phyloP scores from a whole-genome alignment of 148 eudicot species.

The Heliosperma pusillum region DNA sequence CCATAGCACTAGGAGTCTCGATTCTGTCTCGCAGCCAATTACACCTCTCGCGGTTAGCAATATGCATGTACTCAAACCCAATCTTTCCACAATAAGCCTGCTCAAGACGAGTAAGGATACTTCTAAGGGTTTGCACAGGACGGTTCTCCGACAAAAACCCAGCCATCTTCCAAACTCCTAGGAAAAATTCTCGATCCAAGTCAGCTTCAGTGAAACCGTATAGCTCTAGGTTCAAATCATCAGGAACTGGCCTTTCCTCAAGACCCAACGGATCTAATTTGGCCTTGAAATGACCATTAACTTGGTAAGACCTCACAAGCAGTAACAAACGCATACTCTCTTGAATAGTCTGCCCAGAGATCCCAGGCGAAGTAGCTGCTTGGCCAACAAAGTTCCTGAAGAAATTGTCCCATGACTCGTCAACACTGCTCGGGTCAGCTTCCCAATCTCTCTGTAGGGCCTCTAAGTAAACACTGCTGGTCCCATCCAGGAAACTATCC shows the following conservation, averaged over 20 bases:
- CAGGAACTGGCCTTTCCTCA: constrained; percentile 63
- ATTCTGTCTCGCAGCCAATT: constrained; percentile 90
- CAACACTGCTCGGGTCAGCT: constrained; percentile 85
- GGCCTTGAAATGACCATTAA: constrained; percentile 90
- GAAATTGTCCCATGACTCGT: constrained; percentile 96
- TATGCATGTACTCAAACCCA: constrained; percentile 96
- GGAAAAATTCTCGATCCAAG: constrained; percentile 84
- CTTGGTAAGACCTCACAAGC: constrained; percentile 92
- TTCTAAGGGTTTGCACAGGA: constrained; percentile 88
- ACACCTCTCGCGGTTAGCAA: constrained; percentile 81
- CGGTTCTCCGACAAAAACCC: constrained; percentile 94
- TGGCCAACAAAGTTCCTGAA: constrained; percentile 90
- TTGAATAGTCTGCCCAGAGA: constrained; percentile 90
- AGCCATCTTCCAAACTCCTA: constrained; percentile 92
- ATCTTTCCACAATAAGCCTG: constrained; percentile 92
- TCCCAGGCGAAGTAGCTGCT: constrained; percentile 77
- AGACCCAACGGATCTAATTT: constrained; percentile 71
- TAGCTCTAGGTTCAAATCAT: constrained; percentile 61
- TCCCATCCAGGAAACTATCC: constrained; percentile 87
- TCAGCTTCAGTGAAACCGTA: constrained; percentile 85
- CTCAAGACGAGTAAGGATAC: constrained; percentile 78
- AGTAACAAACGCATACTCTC: constrained; percentile 83
- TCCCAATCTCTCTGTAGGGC: constrained; percentile 97
- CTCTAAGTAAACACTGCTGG: constrained; percentile 91
- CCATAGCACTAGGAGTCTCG: constrained; percentile 80